Evolutionary conservation across 2,329 filamentous ascomycete species (phyloP).

Genomic region (Harringtonia aguacate): DNA sequence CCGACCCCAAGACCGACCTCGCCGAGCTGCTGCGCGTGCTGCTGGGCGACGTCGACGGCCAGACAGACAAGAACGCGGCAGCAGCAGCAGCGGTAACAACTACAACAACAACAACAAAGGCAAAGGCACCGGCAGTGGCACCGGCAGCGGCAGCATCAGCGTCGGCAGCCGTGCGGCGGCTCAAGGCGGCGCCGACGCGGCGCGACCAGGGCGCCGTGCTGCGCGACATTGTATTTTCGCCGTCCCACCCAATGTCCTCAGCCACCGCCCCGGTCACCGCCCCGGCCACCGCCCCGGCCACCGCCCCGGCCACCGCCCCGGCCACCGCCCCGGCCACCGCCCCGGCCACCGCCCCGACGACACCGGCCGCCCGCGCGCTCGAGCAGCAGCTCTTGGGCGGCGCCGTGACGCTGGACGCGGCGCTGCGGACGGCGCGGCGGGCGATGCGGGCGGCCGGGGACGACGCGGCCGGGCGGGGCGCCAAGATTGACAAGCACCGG

Average conservation of each 20-base stretch:
- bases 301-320: neutral
- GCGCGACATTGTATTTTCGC: slow-evolving; percentile 11
- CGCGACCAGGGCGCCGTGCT: slow-evolving; percentile 11
- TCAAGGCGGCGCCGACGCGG: slow-evolving; percentile 5
- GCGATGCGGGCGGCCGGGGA: neutral
- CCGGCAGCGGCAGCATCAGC: neutral
- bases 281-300: neutral
- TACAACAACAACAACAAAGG: too few relatives aligned
- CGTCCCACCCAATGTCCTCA: too few relatives aligned
- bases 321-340: neutral
- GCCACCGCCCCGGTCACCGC: too few relatives aligned
- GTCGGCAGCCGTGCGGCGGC: slow-evolving; percentile 4
- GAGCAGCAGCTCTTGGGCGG: slow-evolving; percentile 5
- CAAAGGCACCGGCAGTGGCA: neutral
- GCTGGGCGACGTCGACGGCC: neutral
- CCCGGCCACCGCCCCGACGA: neutral
- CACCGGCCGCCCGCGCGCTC: slow-evolving; percentile 3
- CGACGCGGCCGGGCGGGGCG: slow-evolving; percentile 9
- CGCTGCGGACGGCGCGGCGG: slow-evolving; percentile 7
- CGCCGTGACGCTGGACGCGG: slow-evolving; percentile 7
- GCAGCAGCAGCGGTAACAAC: neutral
- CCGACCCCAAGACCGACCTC: neutral
- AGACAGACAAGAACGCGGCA: neutral
- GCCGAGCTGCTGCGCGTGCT: neutral
- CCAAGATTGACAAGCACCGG: slow-evolving; percentile 17